Conservation (phyloP, 2,329 filamentous ascomycete genomes). For the Juglanconis sp. region DNA sequence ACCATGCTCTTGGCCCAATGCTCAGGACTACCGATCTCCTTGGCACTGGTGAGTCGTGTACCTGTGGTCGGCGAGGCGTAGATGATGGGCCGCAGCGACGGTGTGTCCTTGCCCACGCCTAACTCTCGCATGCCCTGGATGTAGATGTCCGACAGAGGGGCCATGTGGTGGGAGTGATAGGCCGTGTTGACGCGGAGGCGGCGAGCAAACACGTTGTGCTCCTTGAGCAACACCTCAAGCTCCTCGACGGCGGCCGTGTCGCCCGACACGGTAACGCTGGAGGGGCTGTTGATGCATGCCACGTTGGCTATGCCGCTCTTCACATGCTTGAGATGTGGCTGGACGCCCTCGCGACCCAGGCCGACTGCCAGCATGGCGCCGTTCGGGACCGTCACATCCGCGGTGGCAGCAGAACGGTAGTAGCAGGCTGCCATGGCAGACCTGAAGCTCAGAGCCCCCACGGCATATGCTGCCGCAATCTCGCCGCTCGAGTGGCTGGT, state of each 20-base stretch:
- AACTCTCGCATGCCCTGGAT: constrained; percentile 17
- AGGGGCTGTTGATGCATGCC: constrained; percentile 6
- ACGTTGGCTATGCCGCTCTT: no score
- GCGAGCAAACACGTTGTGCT: constrained; percentile 26
- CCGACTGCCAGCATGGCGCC: background rate
- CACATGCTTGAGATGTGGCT: no score
- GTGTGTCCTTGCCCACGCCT: background rate
- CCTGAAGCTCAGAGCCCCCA: constrained; percentile 18
- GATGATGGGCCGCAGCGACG: background rate
- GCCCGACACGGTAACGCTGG: constrained; percentile 30
- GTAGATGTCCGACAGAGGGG: constrained; percentile 14
- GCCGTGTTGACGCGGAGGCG: constrained; percentile 25
- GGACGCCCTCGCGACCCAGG: background rate
- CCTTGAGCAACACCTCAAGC: constrained; percentile 22
- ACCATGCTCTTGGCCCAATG: constrained; percentile 3
- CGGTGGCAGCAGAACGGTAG: background rate
- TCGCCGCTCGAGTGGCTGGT: constrained; percentile 39
- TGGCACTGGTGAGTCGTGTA: background rate
- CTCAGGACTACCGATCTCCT: constrained; percentile 21
- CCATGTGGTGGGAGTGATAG: constrained; percentile 31
- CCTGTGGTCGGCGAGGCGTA: constrained; percentile 1
- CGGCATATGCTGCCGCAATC: constrained; percentile 37
- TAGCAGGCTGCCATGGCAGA: background rate
- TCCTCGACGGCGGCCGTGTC: constrained; percentile 25
- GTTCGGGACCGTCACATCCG: constrained; percentile 4